These are phyloP conservation scores for Aspergillus fijiensis DNA, from an alignment of 2,329 filamentous ascomycete genomes.

Conservation along the genomic window DNA sequence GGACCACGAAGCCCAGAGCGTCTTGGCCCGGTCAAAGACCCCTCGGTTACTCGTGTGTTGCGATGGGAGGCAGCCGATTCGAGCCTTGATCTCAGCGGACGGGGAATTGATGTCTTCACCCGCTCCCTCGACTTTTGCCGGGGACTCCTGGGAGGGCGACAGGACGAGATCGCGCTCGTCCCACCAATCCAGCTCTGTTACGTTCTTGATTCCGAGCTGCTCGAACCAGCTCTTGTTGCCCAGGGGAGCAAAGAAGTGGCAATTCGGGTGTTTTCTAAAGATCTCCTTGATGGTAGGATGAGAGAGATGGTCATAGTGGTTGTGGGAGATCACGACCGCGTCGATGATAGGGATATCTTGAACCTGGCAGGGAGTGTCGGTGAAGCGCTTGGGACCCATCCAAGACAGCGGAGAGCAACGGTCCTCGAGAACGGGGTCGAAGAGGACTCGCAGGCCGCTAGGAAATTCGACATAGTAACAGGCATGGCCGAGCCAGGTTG, in stretches of 20 bases:
- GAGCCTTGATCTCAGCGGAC: slow-evolving; percentile 61
- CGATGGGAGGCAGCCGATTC: slow-evolving; percentile 75
- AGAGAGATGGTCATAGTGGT: slow-evolving; percentile 90
- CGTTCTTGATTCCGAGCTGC: slow-evolving; percentile 66
- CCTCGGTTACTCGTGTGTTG: slow-evolving; percentile 77
- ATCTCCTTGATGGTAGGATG: slow-evolving; percentile 72
- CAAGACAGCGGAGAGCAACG: slow-evolving; percentile 76
- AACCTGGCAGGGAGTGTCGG: slow-evolving; percentile 71
- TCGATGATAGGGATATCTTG: slow-evolving; percentile 67
- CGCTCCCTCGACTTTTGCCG: slow-evolving; percentile 28
- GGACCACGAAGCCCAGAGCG: slow-evolving; percentile 87
- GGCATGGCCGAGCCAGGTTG: slow-evolving; percentile 93
- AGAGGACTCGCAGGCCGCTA: slow-evolving; percentile 79
- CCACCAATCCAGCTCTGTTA: slow-evolving; percentile 96
- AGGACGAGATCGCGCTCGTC: slow-evolving; percentile 74
- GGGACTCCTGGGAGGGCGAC: slow-evolving; percentile 37
- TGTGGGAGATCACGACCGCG: slow-evolving; percentile 74
- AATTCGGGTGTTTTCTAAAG: slow-evolving; percentile 68
- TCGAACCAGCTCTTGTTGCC: slow-evolving; percentile 83
- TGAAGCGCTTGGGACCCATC: slow-evolving; percentile 74
- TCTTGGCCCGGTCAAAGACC: slow-evolving; percentile 68
- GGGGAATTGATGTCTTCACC: slow-evolving; percentile 22
- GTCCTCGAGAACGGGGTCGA: slow-evolving; percentile 90
- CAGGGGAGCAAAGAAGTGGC: slow-evolving; percentile 83
- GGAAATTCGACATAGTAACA: slow-evolving; percentile 93